Evolutionary conservation across 2,329 filamentous ascomycete species (phyloP).

Genomic region (Colletotrichum sansevieriae): DNA sequence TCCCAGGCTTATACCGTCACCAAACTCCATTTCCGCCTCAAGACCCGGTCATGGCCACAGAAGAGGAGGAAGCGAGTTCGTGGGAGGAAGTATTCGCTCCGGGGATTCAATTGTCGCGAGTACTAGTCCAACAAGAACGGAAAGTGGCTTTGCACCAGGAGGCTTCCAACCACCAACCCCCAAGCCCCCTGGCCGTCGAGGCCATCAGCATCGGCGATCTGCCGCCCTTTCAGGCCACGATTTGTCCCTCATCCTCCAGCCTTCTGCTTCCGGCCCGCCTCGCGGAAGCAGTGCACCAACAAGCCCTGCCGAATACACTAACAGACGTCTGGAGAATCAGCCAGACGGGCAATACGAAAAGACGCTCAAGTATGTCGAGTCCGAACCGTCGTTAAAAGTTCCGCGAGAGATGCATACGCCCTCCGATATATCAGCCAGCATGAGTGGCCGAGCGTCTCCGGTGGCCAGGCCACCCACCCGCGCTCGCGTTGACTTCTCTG

Average conservation of each 20-base stretch:
- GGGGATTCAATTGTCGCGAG: constrained; percentile 73
- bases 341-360: constrained; percentile 29
- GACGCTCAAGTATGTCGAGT: constrained; percentile 39
- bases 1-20: constrained; percentile 63
- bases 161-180: constrained; percentile 64
- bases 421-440: constrained; percentile 39
- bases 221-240: constrained; percentile 88
- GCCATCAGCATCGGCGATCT: constrained; percentile 86
- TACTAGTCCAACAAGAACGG: constrained; percentile 76
- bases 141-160: constrained; percentile 69
- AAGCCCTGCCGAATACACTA: constrained; percentile 67
- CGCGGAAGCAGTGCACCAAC: constrained; percentile 73
- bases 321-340: constrained; percentile 31
- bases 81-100: constrained; percentile 77
- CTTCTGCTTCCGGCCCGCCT: constrained; percentile 64
- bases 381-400: constrained; percentile 39
- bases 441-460: constrained; percentile 44
- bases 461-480: constrained; percentile 59
- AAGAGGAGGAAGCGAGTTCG: constrained; percentile 87
- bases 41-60: constrained; percentile 78
- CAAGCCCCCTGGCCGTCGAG: constrained; percentile 66
- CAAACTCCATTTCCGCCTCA: constrained; percentile 56
- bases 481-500: constrained; percentile 84
- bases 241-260: constrained; percentile 76
- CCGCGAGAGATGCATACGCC: constrained; percentile 30